phyloP scores from a whole-genome alignment of 2,329 filamentous ascomycete genomes.

The Atkinsonella texensis region DNA sequence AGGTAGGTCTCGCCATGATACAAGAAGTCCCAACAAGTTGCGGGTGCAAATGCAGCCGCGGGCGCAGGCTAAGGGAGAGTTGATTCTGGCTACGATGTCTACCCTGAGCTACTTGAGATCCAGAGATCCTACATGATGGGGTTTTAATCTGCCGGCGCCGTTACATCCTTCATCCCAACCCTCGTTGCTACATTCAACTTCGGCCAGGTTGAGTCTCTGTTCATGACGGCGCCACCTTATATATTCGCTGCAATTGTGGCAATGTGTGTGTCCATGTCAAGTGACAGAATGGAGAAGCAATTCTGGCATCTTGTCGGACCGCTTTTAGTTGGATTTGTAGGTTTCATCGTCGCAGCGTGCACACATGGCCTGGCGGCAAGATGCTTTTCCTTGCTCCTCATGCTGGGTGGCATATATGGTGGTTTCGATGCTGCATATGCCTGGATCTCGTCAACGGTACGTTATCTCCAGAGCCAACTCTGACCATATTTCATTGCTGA shows the following conservation, averaged over 20 bases:
- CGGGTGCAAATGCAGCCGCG: no score
- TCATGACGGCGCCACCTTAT: conserved; percentile 55
- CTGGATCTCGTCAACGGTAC: conserved; percentile 7
- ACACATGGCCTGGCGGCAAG: conserved; percentile 24
- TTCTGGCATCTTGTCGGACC: conserved; percentile 56
- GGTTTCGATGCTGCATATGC: conserved; percentile 5
- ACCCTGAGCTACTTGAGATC: no score
- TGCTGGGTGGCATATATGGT: conserved; percentile 7
- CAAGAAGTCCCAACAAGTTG: no score
- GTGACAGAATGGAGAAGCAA: conserved; percentile 57
- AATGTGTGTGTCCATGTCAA: conserved; percentile 55
- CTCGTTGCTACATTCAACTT: conserved; percentile 15
- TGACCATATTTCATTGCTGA: background rate
- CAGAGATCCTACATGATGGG: no score
- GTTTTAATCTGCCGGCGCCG: conserved; percentile 5
- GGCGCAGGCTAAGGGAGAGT: no score
- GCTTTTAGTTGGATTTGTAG: conserved; percentile 45
- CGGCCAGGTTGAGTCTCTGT: conserved; percentile 34
- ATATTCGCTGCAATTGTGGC: conserved; percentile 49
- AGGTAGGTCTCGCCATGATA: no score
- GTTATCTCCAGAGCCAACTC: background rate
- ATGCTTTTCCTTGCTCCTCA: conserved; percentile 6
- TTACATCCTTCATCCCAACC: conserved; percentile 7
- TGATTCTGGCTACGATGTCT: no score
- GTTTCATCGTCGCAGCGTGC: conserved; percentile 56